These are phyloP conservation scores for Przewalskia tangutica DNA, from an alignment of 257 asterid species.

Conservation along the genomic window DNA sequence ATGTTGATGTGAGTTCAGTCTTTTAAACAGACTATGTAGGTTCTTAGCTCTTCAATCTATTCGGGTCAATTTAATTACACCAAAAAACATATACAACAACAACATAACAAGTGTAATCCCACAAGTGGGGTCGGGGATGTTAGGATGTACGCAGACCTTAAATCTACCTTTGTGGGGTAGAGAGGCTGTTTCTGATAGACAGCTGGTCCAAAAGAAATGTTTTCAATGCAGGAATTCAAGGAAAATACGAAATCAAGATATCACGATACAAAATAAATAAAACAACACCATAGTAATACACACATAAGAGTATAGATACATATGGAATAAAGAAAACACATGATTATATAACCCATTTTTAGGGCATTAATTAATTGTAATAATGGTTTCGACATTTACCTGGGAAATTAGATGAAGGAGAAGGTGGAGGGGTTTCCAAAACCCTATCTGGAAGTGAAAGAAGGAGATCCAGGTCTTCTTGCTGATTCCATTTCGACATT, in stretches of 20 bases:
- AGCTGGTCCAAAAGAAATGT: too few relatives aligned
- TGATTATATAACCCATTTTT: neutral
- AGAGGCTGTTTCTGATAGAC: too few relatives aligned
- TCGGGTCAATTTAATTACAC: conserved; percentile 11
- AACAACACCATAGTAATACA: too few relatives aligned
- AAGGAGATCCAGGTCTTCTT: conserved; percentile 88
- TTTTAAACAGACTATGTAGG: neutral
- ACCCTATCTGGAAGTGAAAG: conserved; percentile 92
- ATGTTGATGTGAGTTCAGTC: neutral
- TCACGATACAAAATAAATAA: too few relatives aligned
- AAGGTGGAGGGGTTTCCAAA: conserved; percentile 81
- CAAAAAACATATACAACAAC: conserved; percentile 75
- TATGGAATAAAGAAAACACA: neutral
- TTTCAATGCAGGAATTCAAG: too few relatives aligned
- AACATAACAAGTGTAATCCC: neutral
- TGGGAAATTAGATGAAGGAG: conserved; percentile 42
- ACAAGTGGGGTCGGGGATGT: too few relatives aligned
- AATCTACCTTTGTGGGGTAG: too few relatives aligned
- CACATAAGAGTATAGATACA: too few relatives aligned
- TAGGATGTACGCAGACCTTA: too few relatives aligned
- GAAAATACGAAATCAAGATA: too few relatives aligned
- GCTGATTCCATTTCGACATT: conserved; percentile 41
- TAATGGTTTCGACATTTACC: conserved; percentile 15
- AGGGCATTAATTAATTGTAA: neutral
- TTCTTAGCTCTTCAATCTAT: neutral